Evolutionary conservation across 805 yeast species (phyloP).

Genomic region (Kregervanrija delftensis): DNA sequence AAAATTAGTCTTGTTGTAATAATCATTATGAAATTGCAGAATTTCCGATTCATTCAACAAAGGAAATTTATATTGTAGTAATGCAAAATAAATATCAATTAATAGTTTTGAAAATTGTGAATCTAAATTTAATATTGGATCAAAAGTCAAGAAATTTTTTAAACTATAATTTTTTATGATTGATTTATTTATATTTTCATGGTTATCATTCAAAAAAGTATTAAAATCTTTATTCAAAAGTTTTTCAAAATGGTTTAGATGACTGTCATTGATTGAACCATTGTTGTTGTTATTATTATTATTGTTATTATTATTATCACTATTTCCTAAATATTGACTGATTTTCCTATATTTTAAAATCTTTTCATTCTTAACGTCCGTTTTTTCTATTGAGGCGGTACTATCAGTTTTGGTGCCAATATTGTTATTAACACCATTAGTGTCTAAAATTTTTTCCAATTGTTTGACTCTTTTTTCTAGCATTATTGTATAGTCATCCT

Average conservation of each 20-base stretch:
- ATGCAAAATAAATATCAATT: constrained; percentile 47
- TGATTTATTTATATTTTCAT: constrained; percentile 13
- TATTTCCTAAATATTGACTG: constrained; percentile 4
- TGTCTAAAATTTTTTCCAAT: constrained; percentile 41
- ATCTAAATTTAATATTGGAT: constrained; percentile 48
- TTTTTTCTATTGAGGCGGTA: background rate
- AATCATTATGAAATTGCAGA: constrained; percentile 42
- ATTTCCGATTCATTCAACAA: constrained; percentile 46
- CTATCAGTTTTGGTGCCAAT: background rate
- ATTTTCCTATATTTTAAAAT: constrained; percentile 25
- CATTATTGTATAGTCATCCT: constrained; percentile 51
- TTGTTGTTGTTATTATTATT: background rate
- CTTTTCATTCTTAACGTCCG: constrained; percentile 6
- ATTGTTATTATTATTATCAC: constrained; percentile 1
- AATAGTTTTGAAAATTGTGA: constrained; percentile 42
- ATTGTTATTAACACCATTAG: background rate
- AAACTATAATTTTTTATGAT: constrained; percentile 39
- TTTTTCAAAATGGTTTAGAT: constrained; percentile 13
- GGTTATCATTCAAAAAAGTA: constrained; percentile 14
- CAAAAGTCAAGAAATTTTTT: constrained; percentile 36
- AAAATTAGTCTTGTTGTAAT: constrained; percentile 26
- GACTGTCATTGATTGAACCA: background rate
- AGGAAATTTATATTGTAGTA: constrained; percentile 53
- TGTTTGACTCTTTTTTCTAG: constrained; percentile 49
- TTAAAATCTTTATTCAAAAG: constrained; percentile 16